Evolutionary conservation across 345 rosid species (phyloP), one percentile per base, ranked within the genome.

Genomic region (Mangifera indica): DNA sequence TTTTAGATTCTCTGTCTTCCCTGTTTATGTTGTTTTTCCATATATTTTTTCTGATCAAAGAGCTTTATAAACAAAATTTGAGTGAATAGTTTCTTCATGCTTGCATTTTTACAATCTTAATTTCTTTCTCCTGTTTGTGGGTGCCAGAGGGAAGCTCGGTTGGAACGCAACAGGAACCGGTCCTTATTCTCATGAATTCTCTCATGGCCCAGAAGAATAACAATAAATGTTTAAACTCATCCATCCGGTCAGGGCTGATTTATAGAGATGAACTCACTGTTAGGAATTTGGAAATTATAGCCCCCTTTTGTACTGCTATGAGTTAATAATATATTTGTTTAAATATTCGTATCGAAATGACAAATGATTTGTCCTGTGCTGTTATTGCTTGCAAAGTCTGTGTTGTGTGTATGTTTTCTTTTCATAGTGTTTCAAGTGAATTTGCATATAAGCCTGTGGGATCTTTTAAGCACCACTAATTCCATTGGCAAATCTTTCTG

Each of bases 81-180:
- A 40, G 15, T 2, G 7, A 5, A 46, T 10, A 2, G 17, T 26
- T 3, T 59, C 18, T 45, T 25, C 0, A 15, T 45, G 22, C 54
- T 15, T 57, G 45, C n/a, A 14, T 59, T 18, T 51, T 37, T 22
- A 32, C 12, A 26, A 25, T 61, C 52, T 59, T 60, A 45, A 58
- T 63, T 70, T 66, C 56, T 17, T 74, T 67, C 42, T 51, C 11
- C 9, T 69, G 55, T 57, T 0, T n/a, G 55, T 44, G 25, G 40
- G 20, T 57, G 72, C 57, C 84, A 92, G 99, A 89, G 98, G 87
- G 98, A 90, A 84, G 99, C 96, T 72, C 87, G 93, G 73, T 77
- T 92, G 82, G 98, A 94, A 80, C 90, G 97, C 66, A 94, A 94
- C 78, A 88, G 62, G 83, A 89, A 26, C 55, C 87, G 93, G 22